These are phyloP conservation scores for Zalaria sp. DNA, from an alignment of 2,329 filamentous ascomycete genomes.

Conservation along the genomic window DNA sequence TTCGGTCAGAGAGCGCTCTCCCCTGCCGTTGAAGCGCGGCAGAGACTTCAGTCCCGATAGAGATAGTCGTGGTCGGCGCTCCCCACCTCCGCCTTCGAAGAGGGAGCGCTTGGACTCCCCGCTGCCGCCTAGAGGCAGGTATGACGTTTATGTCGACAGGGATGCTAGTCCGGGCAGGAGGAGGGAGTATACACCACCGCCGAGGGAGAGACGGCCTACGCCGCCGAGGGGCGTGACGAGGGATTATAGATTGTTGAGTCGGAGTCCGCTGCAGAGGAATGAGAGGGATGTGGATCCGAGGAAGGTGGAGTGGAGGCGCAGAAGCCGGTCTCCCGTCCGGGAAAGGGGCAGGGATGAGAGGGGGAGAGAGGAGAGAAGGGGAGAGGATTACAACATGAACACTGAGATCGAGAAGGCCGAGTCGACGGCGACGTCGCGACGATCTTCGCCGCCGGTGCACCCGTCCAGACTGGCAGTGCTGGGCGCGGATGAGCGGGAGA, in stretches of 20 bases:
- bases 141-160: conserved; percentile 27
- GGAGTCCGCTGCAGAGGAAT: conserved; percentile 38
- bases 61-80: conserved; percentile 29
- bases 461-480: conserved; percentile 33
- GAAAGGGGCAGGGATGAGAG: too few relatives aligned
- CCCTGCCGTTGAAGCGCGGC: conserved; percentile 26
- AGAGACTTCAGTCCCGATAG: conserved; percentile 30
- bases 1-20: conserved; percentile 28
- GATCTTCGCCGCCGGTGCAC: conserved; percentile 46
- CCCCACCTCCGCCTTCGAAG: conserved; percentile 24
- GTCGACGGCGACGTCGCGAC: conserved; percentile 43
- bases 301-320: conserved; percentile 37
- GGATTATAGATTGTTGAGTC: conserved; percentile 35
- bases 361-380: too few relatives aligned
- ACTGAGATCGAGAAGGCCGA: conserved; percentile 35
- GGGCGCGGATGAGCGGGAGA: conserved; percentile 18
- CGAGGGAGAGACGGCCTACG: conserved; percentile 17
- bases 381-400: too few relatives aligned
- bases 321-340: conserved; percentile 7
- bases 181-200: conserved; percentile 24
- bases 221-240: conserved; percentile 14
- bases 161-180: conserved; percentile 14
- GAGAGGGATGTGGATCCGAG: conserved; percentile 31
- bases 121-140: conserved; percentile 23
- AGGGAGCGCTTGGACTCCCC: conserved; percentile 23